Evolutionary conservation across 352 stramenopile species (phyloP), one percentile per base, ranked within the genome.

Genomic region (Pythium myriotylum): DNA sequence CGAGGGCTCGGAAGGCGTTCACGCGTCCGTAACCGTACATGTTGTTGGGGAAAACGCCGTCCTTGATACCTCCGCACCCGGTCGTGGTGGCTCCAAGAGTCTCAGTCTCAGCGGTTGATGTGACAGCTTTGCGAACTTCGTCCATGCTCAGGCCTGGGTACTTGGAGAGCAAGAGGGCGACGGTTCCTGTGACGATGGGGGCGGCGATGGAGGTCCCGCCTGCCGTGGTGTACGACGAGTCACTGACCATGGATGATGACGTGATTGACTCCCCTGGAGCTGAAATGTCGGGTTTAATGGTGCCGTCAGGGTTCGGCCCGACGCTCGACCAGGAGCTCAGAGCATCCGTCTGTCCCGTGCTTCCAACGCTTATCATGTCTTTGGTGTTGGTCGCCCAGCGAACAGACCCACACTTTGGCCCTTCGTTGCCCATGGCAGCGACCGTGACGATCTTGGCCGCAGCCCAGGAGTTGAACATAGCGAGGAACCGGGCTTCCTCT

Each of bases 21-120:
- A 81, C 16, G n/a, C 67, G 67, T 22, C 70, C 70, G 29, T 73
- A 68, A 23, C 70, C 73, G 42, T 65, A 81, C 50, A 70, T 64
- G 61, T 81, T 79, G 61, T 84, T 84, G 2, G 72, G 74, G 59
- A 59, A 76, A 9, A 39, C 51, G 1, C n/a, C 27, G 48, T 74
- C 70, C 10, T 48, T 47, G 13, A 67, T 70, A 6, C 50, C 39
- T 3, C 72, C 69, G 45, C 71, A 83, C 4, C 56, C 55, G 14
- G 54, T 26, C 13, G 49, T 54, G 6, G 59, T 60, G 1, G 58
- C 54, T 7, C 42, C 54, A 39, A 54, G 56, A 10, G 73, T n/a
- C 22, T 43, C 26, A 5, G 41, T 41, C 24, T 68, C 63, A 4
- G 76, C 59, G 16, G 64, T 49, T 3, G 62, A n/a, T 17, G 54